Percentiles rank a stretch among this genome's conserved stretches.
These are phyloP conservation scores for Aschersonia sp. DNA, from an alignment of 2,329 filamentous ascomycete species.

Conservation along the genomic window DNA sequence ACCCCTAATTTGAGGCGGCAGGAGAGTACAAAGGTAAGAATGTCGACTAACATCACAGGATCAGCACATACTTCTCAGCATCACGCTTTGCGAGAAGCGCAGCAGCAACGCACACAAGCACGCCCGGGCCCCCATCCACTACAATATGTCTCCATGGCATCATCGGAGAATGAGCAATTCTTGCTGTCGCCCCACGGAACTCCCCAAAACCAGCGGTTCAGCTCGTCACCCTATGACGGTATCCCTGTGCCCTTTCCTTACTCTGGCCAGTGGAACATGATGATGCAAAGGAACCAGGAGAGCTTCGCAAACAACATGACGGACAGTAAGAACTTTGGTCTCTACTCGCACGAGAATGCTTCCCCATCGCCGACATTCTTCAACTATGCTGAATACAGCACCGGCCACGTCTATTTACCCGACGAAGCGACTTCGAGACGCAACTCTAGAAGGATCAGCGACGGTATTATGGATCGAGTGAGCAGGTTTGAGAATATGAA, in stretches of 20 bases:
- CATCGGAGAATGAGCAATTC: slow-evolving; percentile 35
- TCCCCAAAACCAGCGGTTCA: slow-evolving; percentile 38
- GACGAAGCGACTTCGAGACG: slow-evolving; percentile 29
- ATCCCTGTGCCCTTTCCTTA: slow-evolving; percentile 32
- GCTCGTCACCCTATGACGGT: slow-evolving; percentile 28
- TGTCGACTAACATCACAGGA: slow-evolving; percentile 39
- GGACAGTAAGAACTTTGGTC: slow-evolving; percentile 31
- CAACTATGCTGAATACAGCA: slow-evolving; percentile 32
- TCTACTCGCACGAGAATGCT: slow-evolving; percentile 29
- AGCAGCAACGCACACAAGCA: slow-evolving; percentile 66
- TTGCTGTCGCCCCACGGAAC: slow-evolving; percentile 41
- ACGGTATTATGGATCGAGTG: slow-evolving; percentile 45
- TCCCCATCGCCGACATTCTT: slow-evolving; percentile 35
- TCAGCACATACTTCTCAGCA: slow-evolving; percentile 49
- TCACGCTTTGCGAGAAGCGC: slow-evolving; percentile 68
- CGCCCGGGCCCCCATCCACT: slow-evolving; percentile 47
- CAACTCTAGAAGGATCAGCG: slow-evolving; percentile 36
- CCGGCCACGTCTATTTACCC: slow-evolving; percentile 29
- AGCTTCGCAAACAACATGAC: slow-evolving; percentile 25
- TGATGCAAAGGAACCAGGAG: slow-evolving; percentile 32
- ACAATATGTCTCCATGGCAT: slow-evolving; percentile 14
- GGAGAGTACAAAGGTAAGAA: slow-evolving; percentile 31
- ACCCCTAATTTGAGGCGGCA: slow-evolving; percentile 13
- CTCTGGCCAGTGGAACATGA: slow-evolving; percentile 27
- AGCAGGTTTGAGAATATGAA: slow-evolving; percentile 42